Evolutionary conservation across 805 yeast genomes (phyloP).

Genomic region (Pichia nanzhaoensis): DNA sequence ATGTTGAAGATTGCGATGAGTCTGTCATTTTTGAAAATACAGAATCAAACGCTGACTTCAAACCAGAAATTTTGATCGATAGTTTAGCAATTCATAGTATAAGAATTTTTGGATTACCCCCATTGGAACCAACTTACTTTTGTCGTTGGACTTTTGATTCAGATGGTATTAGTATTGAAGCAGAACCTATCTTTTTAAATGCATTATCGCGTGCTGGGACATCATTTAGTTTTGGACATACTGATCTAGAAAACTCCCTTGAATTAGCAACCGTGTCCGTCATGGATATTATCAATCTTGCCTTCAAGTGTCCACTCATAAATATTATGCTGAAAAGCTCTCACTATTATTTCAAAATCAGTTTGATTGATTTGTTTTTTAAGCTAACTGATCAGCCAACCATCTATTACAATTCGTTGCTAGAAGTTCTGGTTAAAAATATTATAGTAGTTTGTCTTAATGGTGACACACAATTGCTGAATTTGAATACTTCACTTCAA

Average conservation of each 20-base stretch:
- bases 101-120: slow-evolving; percentile 89
- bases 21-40: slow-evolving; percentile 24
- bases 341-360: slow-evolving; percentile 21
- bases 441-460: slow-evolving; percentile 29
- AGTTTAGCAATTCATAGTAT: slow-evolving; percentile 73
- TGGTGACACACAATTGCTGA: slow-evolving; percentile 27
- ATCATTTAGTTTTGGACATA: slow-evolving; percentile 55
- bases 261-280: slow-evolving; percentile 47
- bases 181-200: slow-evolving; percentile 40
- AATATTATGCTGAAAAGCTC: slow-evolving; percentile 35
- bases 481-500: slow-evolving; percentile 50
- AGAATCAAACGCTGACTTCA: slow-evolving; percentile 12
- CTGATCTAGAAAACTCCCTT: slow-evolving; percentile 72
- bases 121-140: slow-evolving; percentile 77
- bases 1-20: slow-evolving; percentile 22
- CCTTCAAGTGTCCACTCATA: slow-evolving; percentile 47
- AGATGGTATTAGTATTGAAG: slow-evolving; percentile 50
- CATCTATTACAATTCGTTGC: slow-evolving; percentile 49
- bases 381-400: slow-evolving; percentile 67
- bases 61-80: slow-evolving; percentile 48
- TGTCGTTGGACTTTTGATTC: slow-evolving; percentile 85
- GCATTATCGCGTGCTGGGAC: slow-evolving; percentile 36
- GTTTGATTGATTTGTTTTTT: slow-evolving; percentile 28
- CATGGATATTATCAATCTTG: slow-evolving; percentile 63
- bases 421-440: slow-evolving; percentile 44